Evolutionary conservation across 73 alveolate genomes (phyloP).

Genomic region (Tetrahymena elliotti): DNA sequence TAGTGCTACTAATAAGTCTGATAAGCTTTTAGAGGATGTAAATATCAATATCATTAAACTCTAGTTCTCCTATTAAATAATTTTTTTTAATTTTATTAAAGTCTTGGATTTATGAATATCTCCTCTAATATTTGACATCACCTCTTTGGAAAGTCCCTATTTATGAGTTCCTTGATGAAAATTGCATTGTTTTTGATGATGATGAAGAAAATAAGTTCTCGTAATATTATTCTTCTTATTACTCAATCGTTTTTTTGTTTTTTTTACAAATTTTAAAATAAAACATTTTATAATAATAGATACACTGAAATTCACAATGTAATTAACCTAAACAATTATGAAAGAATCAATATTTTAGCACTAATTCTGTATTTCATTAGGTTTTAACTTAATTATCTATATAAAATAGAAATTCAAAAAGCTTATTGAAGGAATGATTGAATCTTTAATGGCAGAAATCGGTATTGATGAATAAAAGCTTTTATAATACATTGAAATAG

Average conservation of each 20-base stretch:
- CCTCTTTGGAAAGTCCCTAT: conserved; percentile 20
- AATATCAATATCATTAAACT: background rate
- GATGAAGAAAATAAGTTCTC: conserved; percentile 79
- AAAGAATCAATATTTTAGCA: background rate
- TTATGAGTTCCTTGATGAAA: conserved; percentile 51
- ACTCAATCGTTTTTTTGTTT: background rate
- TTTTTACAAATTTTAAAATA: background rate
- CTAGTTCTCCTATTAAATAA: background rate
- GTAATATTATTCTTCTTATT: background rate
- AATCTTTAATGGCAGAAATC: conserved; percentile 56
- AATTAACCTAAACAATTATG: background rate
- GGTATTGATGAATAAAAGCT: conserved; percentile 67
- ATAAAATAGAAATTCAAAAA: conserved; percentile 57
- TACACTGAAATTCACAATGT: conserved; percentile 62
- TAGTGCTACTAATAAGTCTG: background rate
- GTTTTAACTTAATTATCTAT: background rate
- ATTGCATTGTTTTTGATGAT: conserved; percentile 75
- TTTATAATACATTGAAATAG: conserved; percentile 12
- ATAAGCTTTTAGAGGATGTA: background rate
- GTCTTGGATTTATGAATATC: conserved; percentile 26
- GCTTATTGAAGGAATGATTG: conserved; percentile 69
- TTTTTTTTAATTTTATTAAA: background rate
- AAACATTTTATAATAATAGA: conserved; percentile 3
- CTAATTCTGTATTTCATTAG: background rate
- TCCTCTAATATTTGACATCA: conserved; percentile 19